A percentile compares a stretch with the other conserved stretches of the same genome.
Conservation (phyloP, 2,329 filamentous ascomycete genomes). For the Fonsecaea pugnacius region DNA sequence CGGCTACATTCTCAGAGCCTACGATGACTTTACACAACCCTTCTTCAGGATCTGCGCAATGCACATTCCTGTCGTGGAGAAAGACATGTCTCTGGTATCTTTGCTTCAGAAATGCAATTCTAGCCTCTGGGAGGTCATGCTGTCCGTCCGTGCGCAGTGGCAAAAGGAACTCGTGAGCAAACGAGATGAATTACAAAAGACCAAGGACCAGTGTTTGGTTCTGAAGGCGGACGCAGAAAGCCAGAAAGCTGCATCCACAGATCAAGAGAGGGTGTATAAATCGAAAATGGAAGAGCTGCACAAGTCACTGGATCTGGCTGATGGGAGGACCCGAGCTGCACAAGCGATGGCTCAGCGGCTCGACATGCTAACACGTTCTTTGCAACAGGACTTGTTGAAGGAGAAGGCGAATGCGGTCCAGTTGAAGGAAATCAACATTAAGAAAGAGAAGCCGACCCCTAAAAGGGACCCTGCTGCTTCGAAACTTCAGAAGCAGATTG, state of each 20-base stretch:
- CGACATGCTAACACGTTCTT: background rate
- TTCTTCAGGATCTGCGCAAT: constrained; percentile 16
- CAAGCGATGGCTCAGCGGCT: background rate
- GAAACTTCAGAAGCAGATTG: constrained; percentile 3
- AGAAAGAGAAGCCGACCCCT: background rate
- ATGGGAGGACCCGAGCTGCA: background rate
- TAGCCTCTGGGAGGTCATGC: constrained; percentile 10
- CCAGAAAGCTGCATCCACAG: background rate
- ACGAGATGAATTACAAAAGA: constrained; percentile 4
- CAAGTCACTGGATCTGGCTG: constrained; percentile 1
- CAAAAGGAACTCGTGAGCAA: background rate
- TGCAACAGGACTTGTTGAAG: constrained; percentile 13
- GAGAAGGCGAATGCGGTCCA: background rate
- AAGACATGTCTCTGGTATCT: background rate
- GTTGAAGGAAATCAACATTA: background rate
- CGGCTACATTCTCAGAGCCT: constrained; percentile 10
- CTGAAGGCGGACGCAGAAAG: background rate
- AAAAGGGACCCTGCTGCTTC: background rate
- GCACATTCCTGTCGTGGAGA: constrained; percentile 7
- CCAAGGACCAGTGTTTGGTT: background rate
- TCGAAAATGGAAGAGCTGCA: constrained; percentile 9
- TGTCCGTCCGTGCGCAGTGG: constrained; percentile 10
- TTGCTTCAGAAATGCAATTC: constrained; percentile 9
- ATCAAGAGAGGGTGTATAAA: background rate
- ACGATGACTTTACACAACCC: constrained; percentile 9